Evolutionary conservation across 805 yeast species (phyloP).

Genomic region (Alloascoidea hylecoeti): DNA sequence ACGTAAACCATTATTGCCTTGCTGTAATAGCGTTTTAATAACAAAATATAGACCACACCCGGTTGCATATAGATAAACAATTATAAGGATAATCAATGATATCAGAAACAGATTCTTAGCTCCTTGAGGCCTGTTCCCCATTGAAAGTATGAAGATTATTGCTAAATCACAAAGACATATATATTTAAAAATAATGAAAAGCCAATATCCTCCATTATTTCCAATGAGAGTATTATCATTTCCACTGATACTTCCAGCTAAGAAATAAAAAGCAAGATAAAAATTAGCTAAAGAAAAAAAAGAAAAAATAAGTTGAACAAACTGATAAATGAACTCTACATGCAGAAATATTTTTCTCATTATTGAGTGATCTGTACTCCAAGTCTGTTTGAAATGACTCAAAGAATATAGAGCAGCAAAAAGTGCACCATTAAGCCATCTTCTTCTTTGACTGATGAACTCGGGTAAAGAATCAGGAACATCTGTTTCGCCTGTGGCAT

Average conservation of each 20-base stretch:
- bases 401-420: conserved; percentile 92
- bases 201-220: conserved; percentile 35
- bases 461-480: conserved; percentile 94
- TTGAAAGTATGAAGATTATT: conserved; percentile 80
- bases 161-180: conserved; percentile 69
- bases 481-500: conserved; percentile 93
- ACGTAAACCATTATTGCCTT: conserved; percentile 17
- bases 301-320: conserved; percentile 64
- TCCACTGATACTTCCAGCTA: conserved; percentile 70
- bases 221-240: conserved; percentile 21
- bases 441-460: conserved; percentile 87
- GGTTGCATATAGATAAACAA: conserved; percentile 73
- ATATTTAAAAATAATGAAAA: conserved; percentile 79
- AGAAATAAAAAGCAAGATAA: conserved; percentile 81
- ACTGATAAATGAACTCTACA: conserved; percentile 81
- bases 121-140: conserved; percentile 98
- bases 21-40: conserved; percentile 31
- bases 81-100: conserved; percentile 56
- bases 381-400: conserved; percentile 72
- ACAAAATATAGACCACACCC: conserved; percentile 77
- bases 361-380: conserved; percentile 77
- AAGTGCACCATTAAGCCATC: conserved; percentile 97
- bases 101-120: conserved; percentile 65
- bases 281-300: conserved; percentile 90
- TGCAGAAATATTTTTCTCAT: conserved; percentile 73